Conservation (phyloP, 2,329 filamentous ascomycete species). For the Paradendryphiella salina region DNA sequence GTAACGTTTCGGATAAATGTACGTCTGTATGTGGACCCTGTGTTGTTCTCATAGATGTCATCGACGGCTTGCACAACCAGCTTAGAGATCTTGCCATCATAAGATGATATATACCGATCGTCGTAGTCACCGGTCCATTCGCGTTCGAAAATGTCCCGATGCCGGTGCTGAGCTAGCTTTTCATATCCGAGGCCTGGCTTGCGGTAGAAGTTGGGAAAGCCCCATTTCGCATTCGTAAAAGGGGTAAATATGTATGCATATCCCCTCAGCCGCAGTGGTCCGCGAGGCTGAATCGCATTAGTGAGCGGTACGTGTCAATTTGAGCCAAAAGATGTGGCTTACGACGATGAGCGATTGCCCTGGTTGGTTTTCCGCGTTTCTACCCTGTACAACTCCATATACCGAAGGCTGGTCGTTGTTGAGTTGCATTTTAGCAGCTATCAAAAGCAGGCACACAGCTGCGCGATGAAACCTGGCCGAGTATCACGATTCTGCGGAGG, state of each 20-base stretch:
- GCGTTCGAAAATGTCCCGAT: constrained; percentile 32
- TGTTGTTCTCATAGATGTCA: constrained; percentile 37
- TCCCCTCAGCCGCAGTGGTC: constrained; percentile 22
- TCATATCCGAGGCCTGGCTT: constrained; percentile 31
- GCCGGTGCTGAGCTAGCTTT: constrained; percentile 27
- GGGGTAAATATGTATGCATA: constrained; percentile 29
- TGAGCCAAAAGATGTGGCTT: background rate
- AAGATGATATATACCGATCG: constrained; percentile 39
- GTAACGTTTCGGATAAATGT: constrained; percentile 38
- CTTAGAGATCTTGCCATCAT: constrained; percentile 35
- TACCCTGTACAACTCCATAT: constrained; percentile 11
- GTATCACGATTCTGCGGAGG: constrained; percentile 11
- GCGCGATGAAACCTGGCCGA: constrained; percentile 22
- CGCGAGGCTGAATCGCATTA: constrained; percentile 13
- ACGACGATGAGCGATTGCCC: background rate
- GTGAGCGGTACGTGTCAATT: background rate
- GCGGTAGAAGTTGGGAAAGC: constrained; percentile 32
- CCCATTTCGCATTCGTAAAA: constrained; percentile 28
- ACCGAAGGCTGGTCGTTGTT: constrained; percentile 18
- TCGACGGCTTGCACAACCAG: constrained; percentile 40
- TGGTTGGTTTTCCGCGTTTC: background rate
- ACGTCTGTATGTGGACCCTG: constrained; percentile 34
- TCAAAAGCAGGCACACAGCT: constrained; percentile 24
- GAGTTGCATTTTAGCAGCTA: constrained; percentile 12
- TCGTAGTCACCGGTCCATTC: constrained; percentile 35